phyloP scores from a whole-genome alignment of 1,139 yeast genomes.

The Candida mesenterica region DNA sequence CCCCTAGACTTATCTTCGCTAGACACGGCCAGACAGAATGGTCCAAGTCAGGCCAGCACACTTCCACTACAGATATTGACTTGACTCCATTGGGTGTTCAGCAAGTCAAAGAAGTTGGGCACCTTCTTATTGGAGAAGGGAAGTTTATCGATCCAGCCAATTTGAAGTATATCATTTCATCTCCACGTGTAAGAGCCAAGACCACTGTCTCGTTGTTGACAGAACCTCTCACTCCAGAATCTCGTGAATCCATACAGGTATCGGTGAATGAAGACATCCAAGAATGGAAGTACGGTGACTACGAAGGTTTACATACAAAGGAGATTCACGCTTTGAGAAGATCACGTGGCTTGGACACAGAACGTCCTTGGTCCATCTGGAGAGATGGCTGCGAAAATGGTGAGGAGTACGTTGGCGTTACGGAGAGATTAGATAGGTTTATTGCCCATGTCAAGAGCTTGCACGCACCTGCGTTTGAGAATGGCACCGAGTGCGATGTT shows the following conservation, averaged over 20 bases:
- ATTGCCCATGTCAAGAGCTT: slow-evolving; percentile 60
- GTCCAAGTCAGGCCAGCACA: slow-evolving; percentile 91
- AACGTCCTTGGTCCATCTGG: slow-evolving; percentile 77
- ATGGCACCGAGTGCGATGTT: slow-evolving; percentile 62
- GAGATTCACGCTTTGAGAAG: slow-evolving; percentile 64
- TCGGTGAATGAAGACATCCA: slow-evolving; percentile 67
- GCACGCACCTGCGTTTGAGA: slow-evolving; percentile 60
- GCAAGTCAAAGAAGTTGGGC: slow-evolving; percentile 76
- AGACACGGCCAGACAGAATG: slow-evolving; percentile 95
- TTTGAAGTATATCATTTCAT: slow-evolving; percentile 64
- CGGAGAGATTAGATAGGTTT: slow-evolving; percentile 65
- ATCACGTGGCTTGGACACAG: slow-evolving; percentile 54
- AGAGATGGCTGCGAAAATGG: slow-evolving; percentile 92
- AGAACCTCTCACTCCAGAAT: slow-evolving; percentile 47
- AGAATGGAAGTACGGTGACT: slow-evolving; percentile 97
- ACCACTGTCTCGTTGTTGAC: slow-evolving; percentile 65
- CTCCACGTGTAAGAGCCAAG: slow-evolving; percentile 80
- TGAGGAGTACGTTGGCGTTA: slow-evolving; percentile 64
- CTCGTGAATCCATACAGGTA: slow-evolving; percentile 41
- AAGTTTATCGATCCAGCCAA: slow-evolving; percentile 56
- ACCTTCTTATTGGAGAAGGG: slow-evolving; percentile 57
- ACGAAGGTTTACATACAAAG: slow-evolving; percentile 75
- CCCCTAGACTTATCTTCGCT: slow-evolving; percentile 77
- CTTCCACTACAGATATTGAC: slow-evolving; percentile 78
- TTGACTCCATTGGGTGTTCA: slow-evolving; percentile 74